Base-by-base conservation (phyloP, 371 early-diverging fungal genomes). In the Saksenaea oblongispora region DNA sequence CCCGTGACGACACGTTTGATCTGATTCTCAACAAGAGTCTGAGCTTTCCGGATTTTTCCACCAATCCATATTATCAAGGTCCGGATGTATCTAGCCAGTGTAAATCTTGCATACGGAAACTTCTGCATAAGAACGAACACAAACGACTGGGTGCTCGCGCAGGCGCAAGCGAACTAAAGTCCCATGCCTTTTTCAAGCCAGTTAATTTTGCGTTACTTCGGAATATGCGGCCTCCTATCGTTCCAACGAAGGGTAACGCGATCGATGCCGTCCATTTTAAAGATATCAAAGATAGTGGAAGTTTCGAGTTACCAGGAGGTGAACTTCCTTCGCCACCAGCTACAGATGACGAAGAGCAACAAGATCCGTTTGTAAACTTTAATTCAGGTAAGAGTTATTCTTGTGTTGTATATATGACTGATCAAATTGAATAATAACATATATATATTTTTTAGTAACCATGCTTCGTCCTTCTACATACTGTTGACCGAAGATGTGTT, bases 151-250 rank as follows among this genome's bases (percentile, higher is more conserved):
- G 98, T 4, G 84, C 90, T 22, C 84, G 84, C 18, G 89, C 91
- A 3, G 98, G 98, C 22, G 97, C 98, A 1, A 89, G 94, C 34
- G 98, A 99, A 71, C 91, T 99, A 56, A 98, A 96, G 78, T 80
- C 85, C 1, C 98, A 99, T 72, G 78, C 91, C 13, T 98, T 95
- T 70, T 99, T 99, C 82, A 91, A 90, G 68, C 85, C 83, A 36
- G 85, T 95, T 42, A 91, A 95, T 55, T 99, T 97, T 92, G 96
- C 97, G 0, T 75, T 96, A 27, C 70, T 98, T 64, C 82, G 96
- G 39, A 87, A 95, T 68, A 79, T 82, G 66, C 87, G 87, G 47
- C 95, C 99, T 24, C 99, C 99, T 4, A 95, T 98, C 65, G 75
- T 93, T 42, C 99, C 99, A 13, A 64, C 82, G 60, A 66, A 62